Evolutionary conservation across 108 stramenopile species (phyloP).

Genomic region (Mediolabrus comicus): DNA sequence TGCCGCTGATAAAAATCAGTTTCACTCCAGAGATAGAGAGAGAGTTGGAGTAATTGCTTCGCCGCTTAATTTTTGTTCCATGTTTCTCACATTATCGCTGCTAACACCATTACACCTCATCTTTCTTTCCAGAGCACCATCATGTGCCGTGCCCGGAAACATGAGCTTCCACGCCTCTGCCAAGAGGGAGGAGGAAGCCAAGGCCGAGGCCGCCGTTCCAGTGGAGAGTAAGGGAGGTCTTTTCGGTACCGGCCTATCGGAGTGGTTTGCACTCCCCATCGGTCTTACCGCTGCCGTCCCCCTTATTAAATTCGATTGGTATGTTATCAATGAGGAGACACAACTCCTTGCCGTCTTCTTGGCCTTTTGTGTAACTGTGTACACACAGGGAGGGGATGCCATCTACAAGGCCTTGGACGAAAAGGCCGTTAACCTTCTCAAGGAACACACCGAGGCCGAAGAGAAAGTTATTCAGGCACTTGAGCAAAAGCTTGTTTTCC

Average conservation of each 20-base stretch:
- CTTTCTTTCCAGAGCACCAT: conserved; percentile 22
- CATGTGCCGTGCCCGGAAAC: conserved; percentile 33
- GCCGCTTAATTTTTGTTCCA: neutral
- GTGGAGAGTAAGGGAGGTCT: conserved; percentile 57
- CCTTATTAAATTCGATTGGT: conserved; percentile 78
- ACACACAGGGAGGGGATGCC: conserved; percentile 85
- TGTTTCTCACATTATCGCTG: neutral
- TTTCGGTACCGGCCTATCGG: conserved; percentile 70
- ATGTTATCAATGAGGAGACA: conserved; percentile 84
- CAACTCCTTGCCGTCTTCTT: conserved; percentile 83
- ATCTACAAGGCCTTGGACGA: conserved; percentile 77
- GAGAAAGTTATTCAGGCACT: conserved; percentile 77
- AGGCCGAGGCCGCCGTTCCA: conserved; percentile 34
- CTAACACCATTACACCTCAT: neutral
- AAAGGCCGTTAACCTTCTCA: conserved; percentile 68
- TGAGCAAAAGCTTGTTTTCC: conserved; percentile 71
- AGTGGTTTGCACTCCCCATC: conserved; percentile 77
- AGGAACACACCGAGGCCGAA: conserved; percentile 77
- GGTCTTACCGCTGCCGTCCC: conserved; percentile 83
- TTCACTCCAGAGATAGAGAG: too few relatives aligned
- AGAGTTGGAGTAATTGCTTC: neutral
- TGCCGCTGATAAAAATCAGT: too few relatives aligned
- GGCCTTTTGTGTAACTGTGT: conserved; percentile 77
- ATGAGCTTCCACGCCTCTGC: conserved; percentile 69
- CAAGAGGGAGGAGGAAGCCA: conserved; percentile 71